Evolutionary conservation across 225 moss, liverwort and hornwort genomes (phyloP), one percentile per base, ranked within the genome.

Genomic region (Neckera pumila): DNA sequence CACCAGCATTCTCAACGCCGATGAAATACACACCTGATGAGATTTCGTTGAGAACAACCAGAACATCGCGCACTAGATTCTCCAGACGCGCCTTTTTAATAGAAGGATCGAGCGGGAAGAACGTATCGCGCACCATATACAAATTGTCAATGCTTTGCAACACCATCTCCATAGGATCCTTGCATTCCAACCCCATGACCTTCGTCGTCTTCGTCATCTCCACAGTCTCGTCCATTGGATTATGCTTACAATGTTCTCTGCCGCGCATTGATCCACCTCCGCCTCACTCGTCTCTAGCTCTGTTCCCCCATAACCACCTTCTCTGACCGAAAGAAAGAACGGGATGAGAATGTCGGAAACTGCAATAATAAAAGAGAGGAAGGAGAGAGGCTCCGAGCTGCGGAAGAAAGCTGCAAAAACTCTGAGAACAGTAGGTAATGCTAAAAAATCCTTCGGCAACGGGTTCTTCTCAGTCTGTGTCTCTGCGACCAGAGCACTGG

Each of bases 101-200:
- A 20, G 86, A 80, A 67, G 95, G 93, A 92, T 93, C 92, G 53
- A 92, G 89, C 82, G 95, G 95, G 90, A 93, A 95, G 82, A 95
- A 95, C 21, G 95, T 95, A 27, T 95, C 93, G 74, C 92, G 92
- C 90, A 92, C 89, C 73, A 53, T 70, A 74, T 94, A 94, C 82
- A 95, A 76, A 83, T 88, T 85, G 40, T 91, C 90, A 28, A 94
- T 94, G 72, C 88, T 90, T 27, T 81, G 74, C 76, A 92, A 56
- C 64, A 94, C 87, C 31, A 56, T 56, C 59, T 91, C 91, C 89
- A 92, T 78, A 3, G 91, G 87, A 90, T 92, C 91, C 86, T 80
- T 87, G 62, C 90, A 91, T 75, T 93, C 92, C 84, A 88, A 64
- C 65, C 83, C 86, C 61, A 66, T 69, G 38, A 54, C 82, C 86